These are phyloP conservation scores for Penicillium rolfsii DNA, from an alignment of 2,329 filamentous ascomycete genomes.

Conservation along the genomic window DNA sequence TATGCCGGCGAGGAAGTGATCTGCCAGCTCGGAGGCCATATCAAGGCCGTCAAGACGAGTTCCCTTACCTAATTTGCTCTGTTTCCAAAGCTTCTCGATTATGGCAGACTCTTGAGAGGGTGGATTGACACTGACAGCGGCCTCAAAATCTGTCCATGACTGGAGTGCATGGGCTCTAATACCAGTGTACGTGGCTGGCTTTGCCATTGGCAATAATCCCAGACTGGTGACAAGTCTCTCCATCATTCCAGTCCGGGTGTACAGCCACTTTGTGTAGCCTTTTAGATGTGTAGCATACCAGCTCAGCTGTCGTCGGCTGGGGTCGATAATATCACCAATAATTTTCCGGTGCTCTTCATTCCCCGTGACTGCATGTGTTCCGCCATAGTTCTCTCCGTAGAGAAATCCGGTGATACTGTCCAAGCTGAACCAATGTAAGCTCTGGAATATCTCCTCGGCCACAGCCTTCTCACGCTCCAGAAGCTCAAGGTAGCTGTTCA, in stretches of 20 bases:
- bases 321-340: conserved; percentile 55
- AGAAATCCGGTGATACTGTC: conserved; percentile 58
- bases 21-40: conserved; percentile 58
- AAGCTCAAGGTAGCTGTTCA: conserved; percentile 46
- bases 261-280: conserved; percentile 54
- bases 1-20: conserved; percentile 58
- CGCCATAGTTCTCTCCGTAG: conserved; percentile 50
- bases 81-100: conserved; percentile 40
- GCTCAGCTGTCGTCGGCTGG: conserved; percentile 47
- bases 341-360: conserved; percentile 44
- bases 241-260: conserved; percentile 45
- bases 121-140: conserved; percentile 31
- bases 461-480: conserved; percentile 42
- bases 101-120: background rate
- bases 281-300: conserved; percentile 57
- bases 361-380: conserved; percentile 47
- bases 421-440: conserved; percentile 58
- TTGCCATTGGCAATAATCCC: conserved; percentile 51
- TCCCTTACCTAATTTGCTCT: conserved; percentile 34
- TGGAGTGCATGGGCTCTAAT: conserved; percentile 52
- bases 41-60: conserved; percentile 47
- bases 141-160: conserved; percentile 38
- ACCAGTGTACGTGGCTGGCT: conserved; percentile 56
- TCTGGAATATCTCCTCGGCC: conserved; percentile 51
- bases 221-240: conserved; percentile 44